Evolutionary conservation across 768 basidiomycete genomes (phyloP), one percentile per base, ranked within the genome.

Genomic region (Boletus patriciae): DNA sequence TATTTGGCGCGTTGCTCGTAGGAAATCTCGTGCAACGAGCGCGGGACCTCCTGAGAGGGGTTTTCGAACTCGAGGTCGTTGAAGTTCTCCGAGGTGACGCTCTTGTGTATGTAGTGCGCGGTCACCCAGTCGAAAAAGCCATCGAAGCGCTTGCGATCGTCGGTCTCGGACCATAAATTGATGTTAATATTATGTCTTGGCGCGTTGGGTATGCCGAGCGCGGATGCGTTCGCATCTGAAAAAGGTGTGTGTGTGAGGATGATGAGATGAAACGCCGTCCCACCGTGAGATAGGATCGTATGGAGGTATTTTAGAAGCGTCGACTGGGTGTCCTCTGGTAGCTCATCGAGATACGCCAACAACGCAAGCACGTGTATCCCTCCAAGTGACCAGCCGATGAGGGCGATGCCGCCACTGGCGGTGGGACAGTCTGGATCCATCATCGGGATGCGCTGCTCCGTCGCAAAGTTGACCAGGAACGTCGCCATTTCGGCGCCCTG

Each of bases 321-420:
- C 8, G 38, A 49, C 15, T 42, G 55, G 1, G 50, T 54, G 3
- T 55, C 59, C 5, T 52, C 46, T 7, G 55, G 33, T 7, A 59
- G 15, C 19, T 54, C 50, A 29, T 67, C 62, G 16, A 57, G 43
- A 21, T 61, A 67, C 6, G 59, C 62, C 53, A 66, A 46, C 33
- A 45, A 2, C 9, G 66, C 45, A 3, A 46, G 23, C 3, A 12
- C 47, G 29, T 66, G 62, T 23, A 65, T 43, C 23, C 57, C 45
- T 13, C 23, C 65, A 4, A 66, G 55, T 8, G 65, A 67, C 65
- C 65, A 66, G 6, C 62, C 65, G 2, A 66, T 58, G 25, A 66
- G 40, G 2, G 19, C 57, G 23, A 67, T 57, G 6, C 65, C 65
- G 5, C 66, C 65, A 2, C 46, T 41, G 0, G 49, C 54, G 21